Conservation (phyloP, 2,329 filamentous ascomycete genomes). For the Ramularia endophylla region DNA sequence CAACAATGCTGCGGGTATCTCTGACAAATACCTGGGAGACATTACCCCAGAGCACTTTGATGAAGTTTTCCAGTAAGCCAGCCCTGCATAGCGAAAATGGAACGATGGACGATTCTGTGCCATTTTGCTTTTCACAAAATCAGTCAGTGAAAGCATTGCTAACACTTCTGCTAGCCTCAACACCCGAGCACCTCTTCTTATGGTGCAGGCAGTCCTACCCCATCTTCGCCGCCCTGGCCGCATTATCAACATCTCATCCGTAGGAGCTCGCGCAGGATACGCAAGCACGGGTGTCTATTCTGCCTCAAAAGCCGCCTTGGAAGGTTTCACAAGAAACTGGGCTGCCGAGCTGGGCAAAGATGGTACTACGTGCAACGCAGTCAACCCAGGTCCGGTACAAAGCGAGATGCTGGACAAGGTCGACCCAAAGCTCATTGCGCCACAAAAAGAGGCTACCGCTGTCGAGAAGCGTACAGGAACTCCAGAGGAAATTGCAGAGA, state of each 20-base stretch:
- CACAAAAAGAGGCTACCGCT: slow-evolving; percentile 47
- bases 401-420: slow-evolving; percentile 54
- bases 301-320: slow-evolving; percentile 54
- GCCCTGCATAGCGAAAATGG: no score
- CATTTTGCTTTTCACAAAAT: no score
- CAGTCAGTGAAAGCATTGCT: no score
- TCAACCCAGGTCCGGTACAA: slow-evolving; percentile 54
- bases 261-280: slow-evolving; percentile 47
- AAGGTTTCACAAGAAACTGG: slow-evolving; percentile 54
- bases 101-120: no score
- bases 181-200: slow-evolving; percentile 48
- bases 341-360: slow-evolving; percentile 52
- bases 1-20: slow-evolving; percentile 34
- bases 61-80: no score
- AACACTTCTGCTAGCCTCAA: no score
- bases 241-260: slow-evolving; percentile 56
- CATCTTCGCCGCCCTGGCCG: slow-evolving; percentile 44
- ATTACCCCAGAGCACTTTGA: slow-evolving; percentile 48
- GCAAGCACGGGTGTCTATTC: slow-evolving; percentile 46
- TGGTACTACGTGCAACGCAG: slow-evolving; percentile 56
- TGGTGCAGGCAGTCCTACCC: slow-evolving; percentile 50
- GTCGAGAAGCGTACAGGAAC: slow-evolving; percentile 48
- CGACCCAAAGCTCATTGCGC: slow-evolving; percentile 43
- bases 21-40: slow-evolving; percentile 20
- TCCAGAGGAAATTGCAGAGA: slow-evolving; percentile 49